Percentiles rank a stretch among this genome's conserved stretches.
These are phyloP conservation scores for Vitis hybrid DNA, from an alignment of 177 flowering plant genomes.

Conservation along the genomic window DNA sequence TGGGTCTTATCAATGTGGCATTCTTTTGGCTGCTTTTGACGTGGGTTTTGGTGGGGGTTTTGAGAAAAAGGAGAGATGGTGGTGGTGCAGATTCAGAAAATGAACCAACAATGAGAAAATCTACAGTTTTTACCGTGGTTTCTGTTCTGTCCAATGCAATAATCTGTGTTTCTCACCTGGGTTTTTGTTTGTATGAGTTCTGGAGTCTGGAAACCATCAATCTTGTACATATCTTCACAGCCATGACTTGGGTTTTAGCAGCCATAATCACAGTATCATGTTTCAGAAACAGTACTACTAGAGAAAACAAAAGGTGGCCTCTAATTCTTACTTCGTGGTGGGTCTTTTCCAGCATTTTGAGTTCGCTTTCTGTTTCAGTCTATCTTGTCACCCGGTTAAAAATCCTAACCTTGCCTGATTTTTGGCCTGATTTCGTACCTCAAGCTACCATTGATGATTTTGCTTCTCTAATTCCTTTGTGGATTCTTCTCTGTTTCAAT, in stretches of 20 bases:
- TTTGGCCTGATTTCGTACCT: conserved; percentile 29
- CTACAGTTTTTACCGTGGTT: conserved; percentile 14
- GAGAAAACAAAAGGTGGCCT: conserved; percentile 46
- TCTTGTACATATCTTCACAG: conserved; percentile 19
- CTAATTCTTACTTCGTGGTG: conserved; percentile 60
- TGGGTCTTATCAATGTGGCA: conserved; percentile 26
- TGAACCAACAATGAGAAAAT: conserved; percentile 2
- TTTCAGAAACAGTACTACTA: conserved; percentile 24
- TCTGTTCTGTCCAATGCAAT: conserved; percentile 30
- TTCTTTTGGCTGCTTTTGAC: conserved; percentile 28
- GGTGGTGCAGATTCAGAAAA: conserved; percentile 6
- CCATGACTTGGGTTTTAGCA: conserved; percentile 46
- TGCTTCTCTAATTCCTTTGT: conserved; percentile 39
- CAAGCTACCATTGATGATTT: conserved; percentile 37
- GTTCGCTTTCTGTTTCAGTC: conserved; percentile 25
- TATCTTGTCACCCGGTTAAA: conserved; percentile 22
- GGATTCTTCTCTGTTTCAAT: conserved; percentile 43
- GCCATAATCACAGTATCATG: conserved; percentile 26
- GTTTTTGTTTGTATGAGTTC: conserved; percentile 36
- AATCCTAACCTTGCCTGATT: conserved; percentile 17
- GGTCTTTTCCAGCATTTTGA: conserved; percentile 32
- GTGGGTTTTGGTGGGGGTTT: conserved; percentile 39
- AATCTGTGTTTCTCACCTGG: conserved; percentile 35
- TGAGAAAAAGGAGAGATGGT: conserved; percentile 12
- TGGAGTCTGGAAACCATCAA: conserved; percentile 24